phyloP scores from a whole-genome alignment of 2,329 filamentous ascomycete genomes.

The Diaporthe vaccinii region DNA sequence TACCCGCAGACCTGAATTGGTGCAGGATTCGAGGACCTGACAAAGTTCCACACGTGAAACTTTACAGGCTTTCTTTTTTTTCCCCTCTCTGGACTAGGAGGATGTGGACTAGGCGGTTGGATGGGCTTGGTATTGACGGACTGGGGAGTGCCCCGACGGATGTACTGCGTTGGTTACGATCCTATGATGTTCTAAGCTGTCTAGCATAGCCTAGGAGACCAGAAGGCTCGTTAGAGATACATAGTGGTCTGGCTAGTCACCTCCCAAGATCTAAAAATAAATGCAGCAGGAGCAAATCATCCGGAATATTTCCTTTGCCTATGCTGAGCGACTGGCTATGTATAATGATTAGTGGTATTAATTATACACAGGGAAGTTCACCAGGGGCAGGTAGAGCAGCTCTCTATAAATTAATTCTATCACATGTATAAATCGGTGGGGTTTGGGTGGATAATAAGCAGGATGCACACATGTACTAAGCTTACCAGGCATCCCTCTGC shows the following conservation, averaged over 20 bases:
- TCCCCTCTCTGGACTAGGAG: not conserved
- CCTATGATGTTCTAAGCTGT: not conserved
- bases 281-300: not conserved
- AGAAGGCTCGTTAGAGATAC: not conserved
- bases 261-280: not conserved
- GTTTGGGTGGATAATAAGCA: not conserved
- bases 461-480: not conserved
- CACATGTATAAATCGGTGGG: not conserved
- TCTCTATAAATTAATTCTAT: not conserved
- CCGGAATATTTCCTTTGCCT: not conserved
- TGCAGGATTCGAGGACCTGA: not conserved
- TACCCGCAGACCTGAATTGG: not conserved
- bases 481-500: not conserved
- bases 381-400: not conserved
- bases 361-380: not conserved
- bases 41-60: not conserved
- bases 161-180: not conserved
- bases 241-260: not conserved
- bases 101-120: no score
- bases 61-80: not conserved
- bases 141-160: no score
- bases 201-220: not conserved
- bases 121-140: not conserved
- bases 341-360: not conserved
- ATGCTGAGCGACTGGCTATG: not conserved